Conservation (phyloP, 768 basidiomycete genomes). For the Mycena amicta region DNA sequence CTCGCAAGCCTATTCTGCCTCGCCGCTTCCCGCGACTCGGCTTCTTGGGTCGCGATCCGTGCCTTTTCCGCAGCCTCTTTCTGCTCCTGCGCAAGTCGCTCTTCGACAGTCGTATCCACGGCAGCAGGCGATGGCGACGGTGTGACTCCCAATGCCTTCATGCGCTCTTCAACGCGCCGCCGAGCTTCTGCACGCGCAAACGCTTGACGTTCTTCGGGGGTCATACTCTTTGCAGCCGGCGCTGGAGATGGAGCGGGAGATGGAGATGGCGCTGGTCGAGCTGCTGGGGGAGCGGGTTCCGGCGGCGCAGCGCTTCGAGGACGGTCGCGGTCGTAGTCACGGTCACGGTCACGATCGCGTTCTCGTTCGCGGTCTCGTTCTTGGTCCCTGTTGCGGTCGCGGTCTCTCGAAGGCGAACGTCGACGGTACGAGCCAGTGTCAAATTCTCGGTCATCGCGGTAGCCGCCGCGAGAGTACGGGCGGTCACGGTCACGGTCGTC, state of each 20-base stretch:
- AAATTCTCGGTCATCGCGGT: conserved; percentile 48
- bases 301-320: conserved; percentile 55
- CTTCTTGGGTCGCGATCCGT: conserved; percentile 74
- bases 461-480: conserved; percentile 51
- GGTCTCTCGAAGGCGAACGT: conserved; percentile 32
- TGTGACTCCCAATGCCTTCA: conserved; percentile 79
- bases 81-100: conserved; percentile 82
- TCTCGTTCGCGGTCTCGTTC: no score
- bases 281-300: conserved; percentile 52
- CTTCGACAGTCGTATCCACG: conserved; percentile 82
- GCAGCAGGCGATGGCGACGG: conserved; percentile 42
- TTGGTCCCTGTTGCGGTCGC: conserved; percentile 34
- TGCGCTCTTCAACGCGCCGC: conserved; percentile 80
- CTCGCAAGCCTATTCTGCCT: conserved; percentile 74
- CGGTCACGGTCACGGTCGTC: conserved; percentile 49
- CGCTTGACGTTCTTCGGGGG: conserved; percentile 78
- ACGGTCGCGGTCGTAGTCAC: conserved; percentile 48
- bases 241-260: conserved; percentile 60
- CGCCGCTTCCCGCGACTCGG: conserved; percentile 74
- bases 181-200: conserved; percentile 80
- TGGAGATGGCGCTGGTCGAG: conserved; percentile 53
- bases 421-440: conserved; percentile 35
- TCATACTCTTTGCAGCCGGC: conserved; percentile 74
- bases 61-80: conserved; percentile 90
- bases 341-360: conserved; percentile 38